Evolutionary conservation across 257 asterid species (phyloP).

Genomic region (Osmanthus fragrans): DNA sequence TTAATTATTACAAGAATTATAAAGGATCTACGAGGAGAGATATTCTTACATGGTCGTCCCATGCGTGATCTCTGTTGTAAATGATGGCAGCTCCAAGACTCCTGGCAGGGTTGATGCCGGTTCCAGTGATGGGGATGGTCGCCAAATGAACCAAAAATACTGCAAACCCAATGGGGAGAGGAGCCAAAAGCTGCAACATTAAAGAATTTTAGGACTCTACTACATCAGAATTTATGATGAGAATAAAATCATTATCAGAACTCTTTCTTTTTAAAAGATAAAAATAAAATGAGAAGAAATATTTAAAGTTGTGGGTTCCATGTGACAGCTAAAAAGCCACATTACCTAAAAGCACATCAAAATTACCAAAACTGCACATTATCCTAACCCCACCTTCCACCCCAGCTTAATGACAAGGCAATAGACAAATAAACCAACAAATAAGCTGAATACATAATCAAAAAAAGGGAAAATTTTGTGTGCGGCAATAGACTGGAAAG

Average conservation of each 20-base stretch:
- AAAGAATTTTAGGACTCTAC: not conserved
- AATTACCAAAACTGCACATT: not conserved
- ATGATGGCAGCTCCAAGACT: slow-evolving; percentile 59
- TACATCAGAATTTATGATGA: not conserved
- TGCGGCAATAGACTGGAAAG: not conserved
- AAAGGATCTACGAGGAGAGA: not conserved
- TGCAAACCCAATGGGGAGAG: slow-evolving; percentile 55
- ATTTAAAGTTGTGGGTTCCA: not conserved
- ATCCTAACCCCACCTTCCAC: not conserved
- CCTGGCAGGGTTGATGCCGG: slow-evolving; percentile 55
- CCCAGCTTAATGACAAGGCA: not conserved
- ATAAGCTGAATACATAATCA: not conserved
- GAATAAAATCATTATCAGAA: no score
- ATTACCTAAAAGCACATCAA: not conserved
- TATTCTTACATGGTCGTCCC: slow-evolving; percentile 52
- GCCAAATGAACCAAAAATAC: slow-evolving; percentile 57
- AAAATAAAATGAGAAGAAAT: not conserved
- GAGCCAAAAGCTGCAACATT: slow-evolving; percentile 45
- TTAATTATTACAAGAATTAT: not conserved
- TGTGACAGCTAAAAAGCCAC: not conserved
- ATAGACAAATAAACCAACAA: not conserved
- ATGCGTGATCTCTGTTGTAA: slow-evolving; percentile 41
- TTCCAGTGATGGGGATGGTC: slow-evolving; percentile 55
- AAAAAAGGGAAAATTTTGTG: not conserved
- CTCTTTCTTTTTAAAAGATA: not conserved